These are phyloP conservation scores for Citeromyces matritensis DNA, from an alignment of 805 yeast genomes.

Conservation along the genomic window DNA sequence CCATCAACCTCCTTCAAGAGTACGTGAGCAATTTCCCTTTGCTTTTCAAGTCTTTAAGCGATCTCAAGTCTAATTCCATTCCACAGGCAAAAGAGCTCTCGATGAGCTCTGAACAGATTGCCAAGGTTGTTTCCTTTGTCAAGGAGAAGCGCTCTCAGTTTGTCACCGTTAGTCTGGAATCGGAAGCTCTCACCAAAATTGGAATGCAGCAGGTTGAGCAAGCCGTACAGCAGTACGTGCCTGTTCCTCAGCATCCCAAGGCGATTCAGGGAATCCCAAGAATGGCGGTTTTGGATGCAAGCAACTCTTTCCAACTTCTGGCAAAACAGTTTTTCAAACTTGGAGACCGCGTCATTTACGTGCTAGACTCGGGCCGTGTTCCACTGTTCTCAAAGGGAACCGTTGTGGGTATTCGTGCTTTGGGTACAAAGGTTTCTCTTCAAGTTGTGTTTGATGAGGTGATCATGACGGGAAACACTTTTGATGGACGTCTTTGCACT, in stretches of 20 bases:
- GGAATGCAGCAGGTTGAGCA: conserved; percentile 57
- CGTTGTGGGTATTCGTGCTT: conserved; percentile 47
- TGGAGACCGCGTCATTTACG: conserved; percentile 84
- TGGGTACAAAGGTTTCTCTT: conserved; percentile 48
- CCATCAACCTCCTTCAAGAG: conserved; percentile 46
- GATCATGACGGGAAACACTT: conserved; percentile 65
- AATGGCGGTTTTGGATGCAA: conserved; percentile 67
- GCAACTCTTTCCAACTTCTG: conserved; percentile 54
- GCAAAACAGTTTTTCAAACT: conserved; percentile 63
- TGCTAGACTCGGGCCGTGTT: conserved; percentile 78
- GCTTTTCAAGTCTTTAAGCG: conserved; percentile 24
- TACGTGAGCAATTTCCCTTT: conserved; percentile 50
- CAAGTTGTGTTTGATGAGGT: conserved; percentile 78
- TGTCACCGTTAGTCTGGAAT: conserved; percentile 54
- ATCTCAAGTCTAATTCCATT: conserved; percentile 11
- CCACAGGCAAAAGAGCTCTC: conserved; percentile 22
- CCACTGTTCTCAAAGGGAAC: conserved; percentile 84
- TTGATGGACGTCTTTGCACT: conserved; percentile 64
- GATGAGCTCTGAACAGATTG: conserved; percentile 25
- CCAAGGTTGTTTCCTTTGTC: conserved; percentile 22
- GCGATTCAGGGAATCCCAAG: conserved; percentile 74
- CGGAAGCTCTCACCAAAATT: conserved; percentile 60
- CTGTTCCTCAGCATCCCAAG: conserved; percentile 28
- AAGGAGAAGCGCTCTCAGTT: conserved; percentile 31
- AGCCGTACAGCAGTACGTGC: conserved; percentile 30